These are phyloP conservation scores for Turritis glabra DNA, from an alignment of 345 rosid species.

Conservation along the genomic window DNA sequence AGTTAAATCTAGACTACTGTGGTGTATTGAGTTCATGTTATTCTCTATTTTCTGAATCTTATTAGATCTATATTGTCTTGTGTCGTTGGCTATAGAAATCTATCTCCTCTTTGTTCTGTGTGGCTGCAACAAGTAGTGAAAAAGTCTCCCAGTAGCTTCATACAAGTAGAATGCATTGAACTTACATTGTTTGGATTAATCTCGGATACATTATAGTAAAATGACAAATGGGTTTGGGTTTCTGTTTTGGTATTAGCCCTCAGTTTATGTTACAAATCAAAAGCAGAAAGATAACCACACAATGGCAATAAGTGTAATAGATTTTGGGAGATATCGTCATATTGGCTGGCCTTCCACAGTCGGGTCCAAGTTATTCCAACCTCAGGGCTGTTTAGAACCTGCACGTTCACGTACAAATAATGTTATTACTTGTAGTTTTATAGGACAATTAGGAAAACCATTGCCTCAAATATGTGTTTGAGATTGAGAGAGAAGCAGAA, in stretches of 20 bases:
- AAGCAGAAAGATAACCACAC: conserved; percentile 14
- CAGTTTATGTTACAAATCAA: conserved; percentile 29
- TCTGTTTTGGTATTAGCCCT: conserved; percentile 27
- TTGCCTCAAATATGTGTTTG: background rate
- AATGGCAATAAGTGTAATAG: conserved; percentile 9
- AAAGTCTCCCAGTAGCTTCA: background rate
- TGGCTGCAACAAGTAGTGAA: background rate
- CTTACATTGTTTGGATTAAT: conserved; percentile 2
- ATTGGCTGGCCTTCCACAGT: conserved; percentile 18
- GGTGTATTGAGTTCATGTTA: background rate
- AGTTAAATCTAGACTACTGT: background rate
- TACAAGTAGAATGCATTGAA: conserved; percentile 11
- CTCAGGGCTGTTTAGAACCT: conserved; percentile 30
- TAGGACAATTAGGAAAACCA: background rate
- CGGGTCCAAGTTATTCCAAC: conserved; percentile 6
- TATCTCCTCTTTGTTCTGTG: background rate
- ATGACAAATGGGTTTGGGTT: conserved; percentile 25
- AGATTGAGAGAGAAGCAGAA: background rate
- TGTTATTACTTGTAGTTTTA: background rate
- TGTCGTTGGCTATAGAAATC: background rate
- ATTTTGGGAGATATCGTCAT: background rate
- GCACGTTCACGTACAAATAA: conserved; percentile 3
- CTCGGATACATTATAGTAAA: background rate
- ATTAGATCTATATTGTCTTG: background rate
- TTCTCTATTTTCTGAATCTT: background rate